Percentiles rank a stretch among this genome's conserved stretches.
These are phyloP conservation scores for Sporothrix luriei DNA, from an alignment of 2,329 filamentous ascomycete species.

Conservation along the genomic window DNA sequence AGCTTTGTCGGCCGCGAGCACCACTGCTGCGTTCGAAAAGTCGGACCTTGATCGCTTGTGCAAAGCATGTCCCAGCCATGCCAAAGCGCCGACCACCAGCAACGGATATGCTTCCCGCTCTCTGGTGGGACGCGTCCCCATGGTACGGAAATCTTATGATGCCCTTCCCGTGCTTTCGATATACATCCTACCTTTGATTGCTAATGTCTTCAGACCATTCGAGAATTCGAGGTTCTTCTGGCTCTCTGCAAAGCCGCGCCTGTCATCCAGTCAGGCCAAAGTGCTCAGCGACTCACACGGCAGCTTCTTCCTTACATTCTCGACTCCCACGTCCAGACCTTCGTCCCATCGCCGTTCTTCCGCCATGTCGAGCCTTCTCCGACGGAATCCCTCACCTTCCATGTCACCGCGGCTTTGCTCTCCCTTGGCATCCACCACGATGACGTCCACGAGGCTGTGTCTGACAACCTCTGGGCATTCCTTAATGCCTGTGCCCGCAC, in stretches of 20 bases:
- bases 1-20: conserved; percentile 59
- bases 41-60: conserved; percentile 66
- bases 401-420: conserved; percentile 79
- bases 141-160: conserved; percentile 51
- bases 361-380: conserved; percentile 83
- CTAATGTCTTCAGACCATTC: conserved; percentile 63
- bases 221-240: conserved; percentile 88
- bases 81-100: conserved; percentile 48
- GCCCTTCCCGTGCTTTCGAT: background rate
- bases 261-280: conserved; percentile 67
- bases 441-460: conserved; percentile 66
- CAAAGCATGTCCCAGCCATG: conserved; percentile 56
- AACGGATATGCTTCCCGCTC: conserved; percentile 54
- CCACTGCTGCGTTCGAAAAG: conserved; percentile 59
- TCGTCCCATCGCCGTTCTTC: conserved; percentile 79
- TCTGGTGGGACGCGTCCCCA: conserved; percentile 59
- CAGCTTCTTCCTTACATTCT: conserved; percentile 84
- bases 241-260: conserved; percentile 90
- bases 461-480: conserved; percentile 70
- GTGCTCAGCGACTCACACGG: conserved; percentile 74
- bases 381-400: conserved; percentile 78
- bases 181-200: background rate
- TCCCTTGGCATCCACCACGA: conserved; percentile 74
- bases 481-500: conserved; percentile 69
- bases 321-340: conserved; percentile 77